These are phyloP conservation scores for Rubroboletus pulcherrimus DNA, from an alignment of 768 basidiomycete genomes.

Conservation along the genomic window DNA sequence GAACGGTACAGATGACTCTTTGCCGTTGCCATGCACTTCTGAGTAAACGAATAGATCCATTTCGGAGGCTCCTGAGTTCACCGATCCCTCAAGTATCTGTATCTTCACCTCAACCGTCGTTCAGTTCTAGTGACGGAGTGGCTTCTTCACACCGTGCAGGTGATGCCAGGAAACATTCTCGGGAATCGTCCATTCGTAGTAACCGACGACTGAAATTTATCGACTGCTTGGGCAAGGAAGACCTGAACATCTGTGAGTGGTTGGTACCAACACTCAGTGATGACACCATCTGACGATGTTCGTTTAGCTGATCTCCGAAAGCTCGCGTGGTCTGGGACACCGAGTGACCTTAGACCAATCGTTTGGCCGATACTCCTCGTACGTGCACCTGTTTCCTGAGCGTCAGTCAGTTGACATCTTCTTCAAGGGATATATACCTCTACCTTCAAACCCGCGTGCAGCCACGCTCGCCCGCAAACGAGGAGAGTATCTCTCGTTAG, in stretches of 20 bases:
- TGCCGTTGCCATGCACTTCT: conserved; percentile 23
- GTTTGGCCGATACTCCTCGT: conserved; percentile 95
- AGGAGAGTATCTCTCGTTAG: conserved; percentile 86
- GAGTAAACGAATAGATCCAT: conserved; percentile 49
- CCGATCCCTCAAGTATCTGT: not conserved
- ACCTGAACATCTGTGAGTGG: conserved; percentile 76
- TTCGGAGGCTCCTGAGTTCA: conserved; percentile 48
- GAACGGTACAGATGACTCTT: conserved; percentile 49
- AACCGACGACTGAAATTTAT: conserved; percentile 80
- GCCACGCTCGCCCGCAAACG: conserved; percentile 85
- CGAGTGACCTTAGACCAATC: conserved; percentile 79
- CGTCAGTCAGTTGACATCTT: conserved; percentile 4
- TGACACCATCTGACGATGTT: conserved; percentile 5
- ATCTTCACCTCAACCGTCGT: conserved; percentile 3
- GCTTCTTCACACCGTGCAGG: conserved; percentile 18
- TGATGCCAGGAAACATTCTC: conserved; percentile 56
- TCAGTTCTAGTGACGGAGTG: conserved; percentile 7
- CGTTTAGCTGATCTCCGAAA: conserved; percentile 74
- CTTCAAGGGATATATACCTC: conserved; percentile 86
- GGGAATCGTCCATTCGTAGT: conserved; percentile 74
- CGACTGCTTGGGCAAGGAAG: conserved; percentile 69
- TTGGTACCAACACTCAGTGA: not conserved
- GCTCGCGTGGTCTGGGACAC: conserved; percentile 94
- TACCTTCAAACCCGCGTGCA: conserved; percentile 71
- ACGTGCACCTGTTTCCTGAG: conserved; percentile 29